Conservation (phyloP, 192 early-diverging fungal species). For the Backusella parvicylindrica region DNA sequence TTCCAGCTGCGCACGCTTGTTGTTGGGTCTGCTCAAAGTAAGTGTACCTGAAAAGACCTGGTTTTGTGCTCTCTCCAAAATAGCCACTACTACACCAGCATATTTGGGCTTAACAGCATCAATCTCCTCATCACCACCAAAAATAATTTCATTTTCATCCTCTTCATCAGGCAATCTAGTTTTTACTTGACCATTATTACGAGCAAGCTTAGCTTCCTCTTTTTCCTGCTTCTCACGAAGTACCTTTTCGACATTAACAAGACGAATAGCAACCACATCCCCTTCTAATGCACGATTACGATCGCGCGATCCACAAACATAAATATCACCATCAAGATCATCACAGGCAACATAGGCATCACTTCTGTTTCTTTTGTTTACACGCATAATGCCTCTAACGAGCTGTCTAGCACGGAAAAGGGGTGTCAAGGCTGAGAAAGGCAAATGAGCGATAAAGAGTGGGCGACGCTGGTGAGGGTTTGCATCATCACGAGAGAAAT, state of each 20-base stretch:
- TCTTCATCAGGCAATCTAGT: conserved; percentile 52
- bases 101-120: conserved; percentile 56
- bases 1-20: conserved; percentile 37
- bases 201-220: conserved; percentile 53
- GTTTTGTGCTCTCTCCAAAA: conserved; percentile 52
- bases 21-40: conserved; percentile 40
- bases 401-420: conserved; percentile 48
- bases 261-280: conserved; percentile 73
- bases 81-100: conserved; percentile 53
- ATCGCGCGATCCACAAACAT: conserved; percentile 67
- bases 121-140: conserved; percentile 49
- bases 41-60: conserved; percentile 57
- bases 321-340: conserved; percentile 70
- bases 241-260: conserved; percentile 68
- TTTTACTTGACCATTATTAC: conserved; percentile 41
- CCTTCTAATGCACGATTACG: conserved; percentile 87
- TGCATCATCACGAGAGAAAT: conserved; percentile 44
- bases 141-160: conserved; percentile 46
- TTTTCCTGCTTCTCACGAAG: conserved; percentile 53
- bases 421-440: conserved; percentile 50
- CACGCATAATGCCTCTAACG: conserved; percentile 73
- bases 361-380: conserved; percentile 80
- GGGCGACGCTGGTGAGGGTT: conserved; percentile 49
- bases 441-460: conserved; percentile 53
- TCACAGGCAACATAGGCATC: conserved; percentile 89